Conservation (phyloP, 805 yeast genomes). For the Yarrowia keelungensis region DNA sequence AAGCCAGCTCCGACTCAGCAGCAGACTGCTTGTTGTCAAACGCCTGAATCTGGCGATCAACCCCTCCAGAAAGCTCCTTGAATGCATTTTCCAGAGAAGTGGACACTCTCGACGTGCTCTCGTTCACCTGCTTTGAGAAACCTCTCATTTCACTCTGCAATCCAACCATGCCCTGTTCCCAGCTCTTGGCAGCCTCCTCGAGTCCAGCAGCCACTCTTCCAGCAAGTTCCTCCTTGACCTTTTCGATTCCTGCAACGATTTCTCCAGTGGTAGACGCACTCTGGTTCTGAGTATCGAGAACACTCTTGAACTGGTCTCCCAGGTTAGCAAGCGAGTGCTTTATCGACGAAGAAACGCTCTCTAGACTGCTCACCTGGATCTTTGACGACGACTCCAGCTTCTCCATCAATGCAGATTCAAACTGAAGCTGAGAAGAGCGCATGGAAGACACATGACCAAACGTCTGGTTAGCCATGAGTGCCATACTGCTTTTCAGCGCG, state of each 20-base stretch:
- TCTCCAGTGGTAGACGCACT: slow-evolving; percentile 21
- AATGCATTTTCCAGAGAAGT: not conserved
- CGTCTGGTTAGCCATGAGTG: slow-evolving; percentile 22
- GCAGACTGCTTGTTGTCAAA: slow-evolving; percentile 24
- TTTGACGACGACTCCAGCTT: slow-evolving; percentile 7
- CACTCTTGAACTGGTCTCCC: slow-evolving; percentile 20
- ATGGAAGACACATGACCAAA: slow-evolving; percentile 40
- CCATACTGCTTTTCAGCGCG: slow-evolving; percentile 40
- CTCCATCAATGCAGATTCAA: slow-evolving; percentile 27
- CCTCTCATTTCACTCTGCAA: slow-evolving; percentile 15
- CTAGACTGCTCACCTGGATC: slow-evolving; percentile 20
- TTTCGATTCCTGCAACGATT: slow-evolving; percentile 33
- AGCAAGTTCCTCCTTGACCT: slow-evolving; percentile 32
- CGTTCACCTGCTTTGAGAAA: slow-evolving; percentile 10
- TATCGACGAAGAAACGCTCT: slow-evolving; percentile 14
- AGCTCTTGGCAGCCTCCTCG: slow-evolving; percentile 19
- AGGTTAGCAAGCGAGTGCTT: slow-evolving; percentile 9
- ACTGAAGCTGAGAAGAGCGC: slow-evolving; percentile 36
- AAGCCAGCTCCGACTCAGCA: slow-evolving; percentile 29
- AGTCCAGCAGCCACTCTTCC: slow-evolving; percentile 22
- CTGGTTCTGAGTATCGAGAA: slow-evolving; percentile 22
- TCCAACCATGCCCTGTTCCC: slow-evolving; percentile 19
- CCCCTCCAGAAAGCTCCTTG: slow-evolving; percentile 6
- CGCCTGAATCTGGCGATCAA: slow-evolving; percentile 8
- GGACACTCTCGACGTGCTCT: slow-evolving; percentile 7